Base-by-base conservation (phyloP, 805 yeast species). In the Starmerella stigmatis region DNA sequence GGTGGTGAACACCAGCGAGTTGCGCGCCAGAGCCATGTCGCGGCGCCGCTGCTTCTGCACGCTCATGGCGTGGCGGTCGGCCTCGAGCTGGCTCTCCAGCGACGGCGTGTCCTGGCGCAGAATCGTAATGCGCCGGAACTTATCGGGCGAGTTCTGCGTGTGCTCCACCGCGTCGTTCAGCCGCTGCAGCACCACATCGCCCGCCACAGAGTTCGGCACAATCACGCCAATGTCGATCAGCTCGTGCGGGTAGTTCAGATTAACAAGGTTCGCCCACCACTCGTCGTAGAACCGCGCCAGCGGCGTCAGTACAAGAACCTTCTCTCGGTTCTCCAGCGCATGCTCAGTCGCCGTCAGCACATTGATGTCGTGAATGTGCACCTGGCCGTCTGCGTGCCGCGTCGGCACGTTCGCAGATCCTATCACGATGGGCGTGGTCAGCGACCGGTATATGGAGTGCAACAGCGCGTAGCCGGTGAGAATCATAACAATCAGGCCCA, bases 11-110 rank as follows among this genome's bases (percentile, higher is more conserved):
- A 92, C 70, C 47, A 92, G 68, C 31, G 95, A 86, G 68, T 92
- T 92, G 61, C 98, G 73, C 3, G 97, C 96, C 53, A 86, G 68
- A 2, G 96, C 94, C 97, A 92, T 89, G 58, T 79, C 78, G 5
- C 82, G 64, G 55, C 98, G 76, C 62, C 98, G 76, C 57, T 83
- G 81, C 64, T 86, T 88, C 64, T 92, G 98, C 22, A 79, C 94
- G 21, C 64, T 66, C 51, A 82, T 66, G 3, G 94, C 95, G 61
- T 92, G 99, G 60, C 98, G 74, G 52, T 85, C 94, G 64, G 83
- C 81, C 62, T 92, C 99, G 32, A 57, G 54, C 60, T 88, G 92
- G 34, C 81, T 73, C 29, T 73, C 73, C 52, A 86, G 72, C 6
- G 94, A 77, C 31, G 59, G 63, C 28, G 81, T 81, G 63, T 92